Percentiles rank a stretch among this genome's conserved stretches.
These are phyloP conservation scores for Saccharomycopsis selenospora DNA, from an alignment of 805 yeast genomes.

Conservation along the genomic window DNA sequence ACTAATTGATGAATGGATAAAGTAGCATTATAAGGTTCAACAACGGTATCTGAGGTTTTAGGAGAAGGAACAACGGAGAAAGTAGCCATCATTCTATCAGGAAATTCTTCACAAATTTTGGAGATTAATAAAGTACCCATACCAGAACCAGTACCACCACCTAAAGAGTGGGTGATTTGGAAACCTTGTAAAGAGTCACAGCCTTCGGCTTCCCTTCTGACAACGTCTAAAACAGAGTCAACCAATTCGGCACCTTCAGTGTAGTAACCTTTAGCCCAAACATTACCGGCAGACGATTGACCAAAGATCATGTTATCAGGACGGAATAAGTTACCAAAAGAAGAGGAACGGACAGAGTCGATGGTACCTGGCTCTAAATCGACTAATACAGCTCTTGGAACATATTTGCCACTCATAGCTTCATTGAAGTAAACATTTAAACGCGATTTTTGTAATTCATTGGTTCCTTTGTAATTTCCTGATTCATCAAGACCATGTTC, in stretches of 20 bases:
- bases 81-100: constrained; percentile 94
- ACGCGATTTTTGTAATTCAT: constrained; percentile 46
- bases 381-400: constrained; percentile 87
- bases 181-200: constrained; percentile 92
- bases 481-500: constrained; percentile 75
- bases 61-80: constrained; percentile 92
- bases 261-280: constrained; percentile 96
- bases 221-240: constrained; percentile 81
- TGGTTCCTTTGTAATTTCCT: constrained; percentile 62
- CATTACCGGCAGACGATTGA: constrained; percentile 89
- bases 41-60: constrained; percentile 86
- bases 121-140: constrained; percentile 87
- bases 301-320: constrained; percentile 90
- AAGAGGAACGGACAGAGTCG: constrained; percentile 72
- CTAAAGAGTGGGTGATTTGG: constrained; percentile 77
- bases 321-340: constrained; percentile 80
- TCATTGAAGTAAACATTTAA: constrained; percentile 84
- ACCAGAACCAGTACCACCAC: constrained; percentile 97
- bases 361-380: constrained; percentile 94
- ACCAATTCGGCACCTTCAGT: constrained; percentile 95
- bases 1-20: constrained; percentile 86
- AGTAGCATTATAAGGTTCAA: constrained; percentile 92
- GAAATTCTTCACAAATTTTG: constrained; percentile 84
- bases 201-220: constrained; percentile 90
- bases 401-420: constrained; percentile 81